Evolutionary conservation across 805 yeast genomes (phyloP).

Genomic region (Torulaspora quercuum): DNA sequence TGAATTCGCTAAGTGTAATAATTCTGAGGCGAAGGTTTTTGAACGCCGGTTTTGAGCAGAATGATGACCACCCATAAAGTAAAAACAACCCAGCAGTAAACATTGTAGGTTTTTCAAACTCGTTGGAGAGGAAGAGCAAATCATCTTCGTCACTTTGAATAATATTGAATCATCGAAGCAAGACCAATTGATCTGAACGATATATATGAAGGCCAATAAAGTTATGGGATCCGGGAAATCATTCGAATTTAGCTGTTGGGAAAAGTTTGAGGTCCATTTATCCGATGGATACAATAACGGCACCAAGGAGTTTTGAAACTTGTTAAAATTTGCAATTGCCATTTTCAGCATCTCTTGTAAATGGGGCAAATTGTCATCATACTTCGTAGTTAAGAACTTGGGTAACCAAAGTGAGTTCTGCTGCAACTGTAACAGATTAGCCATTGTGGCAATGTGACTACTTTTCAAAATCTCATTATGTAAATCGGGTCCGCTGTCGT

Average conservation of each 20-base stretch:
- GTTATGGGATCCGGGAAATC: slow-evolving; percentile 17
- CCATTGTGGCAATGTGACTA: slow-evolving; percentile 12
- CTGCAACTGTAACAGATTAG: slow-evolving; percentile 21
- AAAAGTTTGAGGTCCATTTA: slow-evolving; percentile 15
- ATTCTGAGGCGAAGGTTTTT: slow-evolving; percentile 21
- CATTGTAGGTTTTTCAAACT: slow-evolving; percentile 24
- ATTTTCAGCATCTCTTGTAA: slow-evolving; percentile 11
- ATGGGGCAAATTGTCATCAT: slow-evolving; percentile 14
- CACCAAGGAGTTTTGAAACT: slow-evolving; percentile 23
- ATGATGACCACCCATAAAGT: slow-evolving; percentile 27
- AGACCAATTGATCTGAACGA: slow-evolving; percentile 33
- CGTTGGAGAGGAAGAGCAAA: slow-evolving; percentile 19
- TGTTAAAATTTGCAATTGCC: slow-evolving; percentile 18
- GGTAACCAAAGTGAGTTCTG: slow-evolving; percentile 20
- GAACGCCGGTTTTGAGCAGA: slow-evolving; percentile 6
- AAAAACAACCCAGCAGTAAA: slow-evolving; percentile 25
- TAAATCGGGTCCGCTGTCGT: neutral
- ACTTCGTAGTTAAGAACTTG: slow-evolving; percentile 21
- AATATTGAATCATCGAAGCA: slow-evolving; percentile 30
- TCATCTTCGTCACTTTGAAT: slow-evolving; percentile 27
- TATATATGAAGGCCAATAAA: slow-evolving; percentile 22
- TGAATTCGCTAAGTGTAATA: slow-evolving; percentile 21
- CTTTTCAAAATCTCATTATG: slow-evolving; percentile 10
- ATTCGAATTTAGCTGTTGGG: slow-evolving; percentile 4
- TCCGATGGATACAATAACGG: slow-evolving; percentile 28